Base-by-base conservation (phyloP, 495 filamentous ascomycete genomes). In the Penicillium ochrochloron region DNA sequence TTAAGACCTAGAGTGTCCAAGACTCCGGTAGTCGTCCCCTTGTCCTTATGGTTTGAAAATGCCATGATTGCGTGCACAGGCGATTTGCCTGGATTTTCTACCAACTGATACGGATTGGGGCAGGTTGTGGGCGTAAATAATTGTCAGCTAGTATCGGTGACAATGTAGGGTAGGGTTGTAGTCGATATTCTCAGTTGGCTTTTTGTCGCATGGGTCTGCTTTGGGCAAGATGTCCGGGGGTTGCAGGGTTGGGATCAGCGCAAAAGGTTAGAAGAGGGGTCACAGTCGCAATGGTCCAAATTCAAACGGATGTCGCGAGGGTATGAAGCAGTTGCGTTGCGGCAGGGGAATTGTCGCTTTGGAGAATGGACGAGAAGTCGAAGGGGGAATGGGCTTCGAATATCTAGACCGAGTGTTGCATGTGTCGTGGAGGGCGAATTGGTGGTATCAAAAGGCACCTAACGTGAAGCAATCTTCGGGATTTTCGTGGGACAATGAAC, bases 1-100 rank as follows among this genome's bases (percentile, higher is more conserved):
- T 70, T 70, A 0, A 67, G 29, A 9, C 68, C 65, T 3, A 65
- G 41, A 1, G 68, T 53, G 48, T 59, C 59, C 5, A 65, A n/a
- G 48, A 70, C 65, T 9, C 65, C 65, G 21, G 59, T 46, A 29
- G 27, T 50, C n/a, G 57, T 39, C n/a, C 51, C 62, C 37, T 70
- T 68, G 19, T 70, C 68, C 54, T 67, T 59, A 39, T 27, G 34
- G 35, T 35, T 50, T 9, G 27, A 27, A 37, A 63, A 54, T n/a
- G 65, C 37, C 68, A 70, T 70, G 48, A 31, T 52, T 17, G 23
- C 15, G 48, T 52, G 15, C n/a, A 29, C 25, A 52, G 25, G 12
- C 25, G 48, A 31, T 17, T 31, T 3, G 12, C 48, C 48, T 52
- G 31, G 12, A 9, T 15, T 31, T 10, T 52, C 48, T 52, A 52